Base-by-base conservation (phyloP, 257 asterid species). In the Solanum pimpinellifolium region DNA sequence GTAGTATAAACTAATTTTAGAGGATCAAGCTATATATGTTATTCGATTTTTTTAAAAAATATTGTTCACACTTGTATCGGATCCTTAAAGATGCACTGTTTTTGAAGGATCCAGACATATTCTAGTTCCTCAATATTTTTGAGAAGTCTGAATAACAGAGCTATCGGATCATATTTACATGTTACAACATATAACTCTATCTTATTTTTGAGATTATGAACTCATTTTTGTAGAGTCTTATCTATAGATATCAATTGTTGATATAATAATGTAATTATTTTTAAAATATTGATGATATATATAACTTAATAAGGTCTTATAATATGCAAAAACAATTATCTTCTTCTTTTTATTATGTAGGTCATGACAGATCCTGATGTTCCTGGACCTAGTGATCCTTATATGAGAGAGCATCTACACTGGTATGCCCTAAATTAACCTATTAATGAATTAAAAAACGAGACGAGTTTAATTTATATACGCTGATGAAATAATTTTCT, bases 311-410 rank as follows among this genome's bases (percentile, higher is more conserved):
- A 18, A 74, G 3, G 31, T 20, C 6, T 74, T 37, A 11, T 37
- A 73, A 37, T 74, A 37, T 37, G 29, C 29, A 37, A 37, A 37
- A 74, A 11, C 15, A 6, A 74, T 74, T 74, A 37, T 37, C 2
- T 21, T 13, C 1, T 1, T 72, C 15, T 9, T 6, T 25, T 10
- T 0, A 16, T 62, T 8, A 16, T 89, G 92, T 94, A 95, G 98
- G 90, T 96, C 23, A 92, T 96, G 95, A 92, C 95, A 29, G 99
- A 96, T 83, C 99, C 98, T 49, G 99, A 96, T 90, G 98, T 94
- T 87, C 99, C 98, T 0, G 97, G 98, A 78, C 99, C 99, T 21
- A 95, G 98, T 85, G 99, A 96, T 87, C 98, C 99, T 85, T 94
- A 96, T 87, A 90, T 92, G 73, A 91, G 91, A 78, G 99, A 96